Conservation (phyloP, 2,329 filamentous ascomycete genomes). For the Hortaea werneckii region DNA sequence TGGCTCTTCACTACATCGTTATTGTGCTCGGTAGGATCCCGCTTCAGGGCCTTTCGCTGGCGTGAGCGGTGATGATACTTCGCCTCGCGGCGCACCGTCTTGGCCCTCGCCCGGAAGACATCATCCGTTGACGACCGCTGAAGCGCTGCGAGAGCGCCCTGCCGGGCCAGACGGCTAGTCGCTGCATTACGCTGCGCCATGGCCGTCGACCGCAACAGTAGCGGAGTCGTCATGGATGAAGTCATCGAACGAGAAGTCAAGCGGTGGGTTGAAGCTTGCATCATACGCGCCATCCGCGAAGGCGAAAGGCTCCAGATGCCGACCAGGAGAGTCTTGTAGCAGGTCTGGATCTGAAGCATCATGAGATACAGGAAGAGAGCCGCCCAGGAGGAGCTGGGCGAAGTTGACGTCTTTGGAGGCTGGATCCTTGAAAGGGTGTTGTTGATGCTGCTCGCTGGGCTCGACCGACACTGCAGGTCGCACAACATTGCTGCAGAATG, state of each 20-base stretch:
- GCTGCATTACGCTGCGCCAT: conserved; percentile 37
- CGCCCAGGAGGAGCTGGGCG: conserved; percentile 14
- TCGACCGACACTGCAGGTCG: conserved; percentile 99
- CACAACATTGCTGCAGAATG: conserved; percentile 99
- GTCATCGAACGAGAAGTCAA: conserved; percentile 26
- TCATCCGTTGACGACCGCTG: conserved; percentile 10
- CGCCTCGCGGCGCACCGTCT: neutral
- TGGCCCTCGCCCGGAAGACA: neutral
- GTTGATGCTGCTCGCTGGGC: conserved; percentile 18
- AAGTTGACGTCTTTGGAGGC: conserved; percentile 10
- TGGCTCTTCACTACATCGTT: neutral
- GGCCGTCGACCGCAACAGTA: conserved; percentile 30
- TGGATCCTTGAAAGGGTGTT: neutral
- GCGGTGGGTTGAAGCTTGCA: conserved; percentile 22
- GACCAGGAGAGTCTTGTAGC: conserved; percentile 23
- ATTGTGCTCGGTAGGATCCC: neutral
- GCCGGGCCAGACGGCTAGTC: conserved; percentile 35
- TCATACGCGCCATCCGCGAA: conserved; percentile 26
- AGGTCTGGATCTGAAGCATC: conserved; percentile 22
- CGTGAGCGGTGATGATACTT: neutral
- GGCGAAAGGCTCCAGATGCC: conserved; percentile 27
- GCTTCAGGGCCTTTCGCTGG: neutral
- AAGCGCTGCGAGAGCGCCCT: conserved; percentile 24
- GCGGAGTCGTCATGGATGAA: conserved; percentile 32
- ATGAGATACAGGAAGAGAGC: conserved; percentile 23